Base-by-base conservation (phyloP, 2,329 filamentous ascomycete species). In the Beauveria medogensis region DNA sequence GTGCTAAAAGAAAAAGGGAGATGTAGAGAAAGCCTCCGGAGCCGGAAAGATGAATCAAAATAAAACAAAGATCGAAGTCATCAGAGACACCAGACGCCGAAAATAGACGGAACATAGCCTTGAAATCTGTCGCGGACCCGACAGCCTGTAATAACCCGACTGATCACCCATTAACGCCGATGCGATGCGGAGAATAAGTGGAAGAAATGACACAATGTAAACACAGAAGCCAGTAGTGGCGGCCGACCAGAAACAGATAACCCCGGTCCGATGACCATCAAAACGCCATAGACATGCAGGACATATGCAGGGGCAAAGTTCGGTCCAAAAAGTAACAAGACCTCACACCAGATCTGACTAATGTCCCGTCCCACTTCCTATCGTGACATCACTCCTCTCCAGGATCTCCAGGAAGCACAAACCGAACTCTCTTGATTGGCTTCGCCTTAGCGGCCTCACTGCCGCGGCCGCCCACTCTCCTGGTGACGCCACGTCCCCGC, bases 361-460 rank as follows among this genome's bases (percentile, higher is more conserved):
- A 30, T 6, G 41, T 16, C 18, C 12, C 20, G 3, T 34, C 14
- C n/a, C 28, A 12, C 50, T 22, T n/a, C 10, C 18, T 30, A 18
- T 24, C 16, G 7, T n/a, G 14, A 4, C 22, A 41, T 43, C 26
- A 54, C 46, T 79, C 74, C 71, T 70, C 69, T 16, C 70, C 73
- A 30, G 81, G 80, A 58, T 70, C 69, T 16, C 70, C 73, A 30
- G 81, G 80, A 58, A 84, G 74, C 61, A 81, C 70, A 65, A 84
- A 84, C 62, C 82, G 75, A 59, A 84, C 82, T 74, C 70, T 82
- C 80, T 84, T 84, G 73, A 75, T 76, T 52, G 76, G 74, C 78
- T 81, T 83, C 63, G 73, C 73, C 71, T 5, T 61, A 62, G 62
- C n/a, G 55, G 68, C 64, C 26, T 64, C 62, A 40, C 64, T 65